Evolutionary conservation across 2,329 filamentous ascomycete species (phyloP).

Genomic region (Apiospora marii): DNA sequence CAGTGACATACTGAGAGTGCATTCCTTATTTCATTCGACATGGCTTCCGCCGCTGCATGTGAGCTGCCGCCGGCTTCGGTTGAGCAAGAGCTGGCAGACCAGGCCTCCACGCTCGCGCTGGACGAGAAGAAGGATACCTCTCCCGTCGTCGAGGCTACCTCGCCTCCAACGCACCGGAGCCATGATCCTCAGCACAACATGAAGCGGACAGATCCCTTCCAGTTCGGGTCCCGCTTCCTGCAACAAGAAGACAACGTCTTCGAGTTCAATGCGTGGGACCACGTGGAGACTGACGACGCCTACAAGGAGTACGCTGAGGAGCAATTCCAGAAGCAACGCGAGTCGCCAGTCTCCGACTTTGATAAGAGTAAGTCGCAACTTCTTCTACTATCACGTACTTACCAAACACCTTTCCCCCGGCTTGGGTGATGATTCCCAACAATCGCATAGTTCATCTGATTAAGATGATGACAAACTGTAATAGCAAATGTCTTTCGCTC

Average conservation of each 20-base stretch:
- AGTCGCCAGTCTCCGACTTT: slow-evolving; percentile 88
- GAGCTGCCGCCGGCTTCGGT: slow-evolving; percentile 31
- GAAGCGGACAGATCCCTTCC: slow-evolving; percentile 91
- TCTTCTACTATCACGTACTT: slow-evolving; percentile 20
- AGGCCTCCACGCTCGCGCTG: slow-evolving; percentile 37
- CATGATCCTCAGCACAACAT: slow-evolving; percentile 76
- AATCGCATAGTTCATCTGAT: slow-evolving; percentile 78
- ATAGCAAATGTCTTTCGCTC: slow-evolving; percentile 73
- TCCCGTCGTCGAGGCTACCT: slow-evolving; percentile 37
- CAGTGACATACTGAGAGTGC: slow-evolving; percentile 15
- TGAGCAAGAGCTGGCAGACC: slow-evolving; percentile 38
- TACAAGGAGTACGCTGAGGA: slow-evolving; percentile 87
- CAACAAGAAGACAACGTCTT: slow-evolving; percentile 89
- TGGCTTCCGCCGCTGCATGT: slow-evolving; percentile 27
- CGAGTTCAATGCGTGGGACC: slow-evolving; percentile 99
- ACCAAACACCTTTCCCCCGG: slow-evolving; percentile 27
- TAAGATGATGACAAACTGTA: slow-evolving; percentile 66
- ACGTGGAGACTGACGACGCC: slow-evolving; percentile 89
- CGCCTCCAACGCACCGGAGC: slow-evolving; percentile 68
- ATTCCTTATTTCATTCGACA: slow-evolving; percentile 20
- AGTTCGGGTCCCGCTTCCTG: slow-evolving; percentile 90
- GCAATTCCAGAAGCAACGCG: slow-evolving; percentile 86
- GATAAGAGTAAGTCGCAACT: slow-evolving; percentile 73
- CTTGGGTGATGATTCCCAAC: slow-evolving; percentile 63
- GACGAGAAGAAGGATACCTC: slow-evolving; percentile 30